These are phyloP conservation scores for Lichina pygmaea DNA, from an alignment of 495 filamentous ascomycete genomes.

Conservation along the genomic window DNA sequence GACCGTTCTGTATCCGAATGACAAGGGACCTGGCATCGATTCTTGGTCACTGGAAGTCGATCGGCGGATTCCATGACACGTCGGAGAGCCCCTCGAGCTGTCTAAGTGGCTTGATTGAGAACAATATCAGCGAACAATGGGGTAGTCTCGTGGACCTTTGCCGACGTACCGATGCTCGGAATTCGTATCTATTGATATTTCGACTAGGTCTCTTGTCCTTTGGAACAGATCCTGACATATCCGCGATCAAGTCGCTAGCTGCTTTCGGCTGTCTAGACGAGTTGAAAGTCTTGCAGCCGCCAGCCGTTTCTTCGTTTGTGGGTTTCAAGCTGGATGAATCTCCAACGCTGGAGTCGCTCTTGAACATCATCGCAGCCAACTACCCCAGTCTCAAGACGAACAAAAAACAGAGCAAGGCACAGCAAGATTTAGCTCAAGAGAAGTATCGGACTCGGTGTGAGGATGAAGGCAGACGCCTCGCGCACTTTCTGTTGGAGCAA, in stretches of 20 bases:
- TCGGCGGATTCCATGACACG: constrained; percentile 14
- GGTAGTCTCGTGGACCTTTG: constrained; percentile 16
- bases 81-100: constrained; percentile 8
- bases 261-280: constrained; percentile 12
- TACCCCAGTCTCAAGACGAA: constrained; percentile 4
- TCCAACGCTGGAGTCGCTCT: constrained; percentile 6
- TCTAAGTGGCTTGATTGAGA: constrained; percentile 11
- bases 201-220: constrained; percentile 16
- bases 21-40: constrained; percentile 9
- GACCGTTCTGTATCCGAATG: constrained; percentile 7
- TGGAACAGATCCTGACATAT: constrained; percentile 10
- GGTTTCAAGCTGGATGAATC: constrained; percentile 8
- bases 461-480: neutral
- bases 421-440: neutral
- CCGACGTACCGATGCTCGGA: constrained; percentile 1
- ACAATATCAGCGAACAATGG: constrained; percentile 16
- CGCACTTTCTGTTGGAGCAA: neutral
- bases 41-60: constrained; percentile 12
- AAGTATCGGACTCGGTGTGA: neutral
- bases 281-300: constrained; percentile 11
- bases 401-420: neutral
- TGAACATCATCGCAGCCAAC: constrained; percentile 8
- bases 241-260: constrained; percentile 12
- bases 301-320: constrained; percentile 9
- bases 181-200: constrained; percentile 17